Base-by-base conservation (phyloP, 148 eudicot genomes). In the Dysphania ambrosioides region DNA sequence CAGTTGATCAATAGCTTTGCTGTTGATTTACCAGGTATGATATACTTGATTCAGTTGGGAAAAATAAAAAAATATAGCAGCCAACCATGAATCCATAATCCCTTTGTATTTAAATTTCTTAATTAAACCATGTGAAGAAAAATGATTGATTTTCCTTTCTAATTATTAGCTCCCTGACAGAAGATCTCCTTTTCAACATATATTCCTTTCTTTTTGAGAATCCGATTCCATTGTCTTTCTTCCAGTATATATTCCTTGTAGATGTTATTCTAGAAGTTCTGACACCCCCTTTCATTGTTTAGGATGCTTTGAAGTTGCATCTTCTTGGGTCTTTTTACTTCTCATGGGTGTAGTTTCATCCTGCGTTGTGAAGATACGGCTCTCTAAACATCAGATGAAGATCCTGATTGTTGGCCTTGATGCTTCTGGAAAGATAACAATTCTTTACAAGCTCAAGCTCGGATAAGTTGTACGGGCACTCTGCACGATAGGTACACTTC, bases 381-480 rank as follows among this genome's bases (percentile, higher is more conserved):
- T 79, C 71, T 80, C 81, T 29, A 85, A 77, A 80, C 74, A 66
- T 36, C 83, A 77, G 51, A 53, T 80, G 73, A 87, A 79, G 63
- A 57, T 87, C 73, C 77, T 87, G 59, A 87, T 87, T 86, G 77
- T 87, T 79, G 90, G 87, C 69, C 88, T 86, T 65, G 89, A 86
- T 76, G 82, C 79, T 47, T 84, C 87, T 58, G 87, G 89, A 44
- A 87, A 87, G 81, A 87, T 87, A 18, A 87, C 87, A 60, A 84
- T 87, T 44, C 77, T 87, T 30, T 84, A 82, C 80, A 84, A 87
- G 81, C 83, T 87, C 70, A 87, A 80, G 78, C 84, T 87, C n/a
- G 89, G 89, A 62, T 85, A 87, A 64, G 79, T 80, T 40, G 79
- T 87, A 34, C 56, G 70, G 56, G 75, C 86, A 13, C 60, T 78